Percentiles rank a stretch among this genome's conserved stretches.
phyloP scores from a whole-genome alignment of 345 rosid genomes.

The Draba incana region DNA sequence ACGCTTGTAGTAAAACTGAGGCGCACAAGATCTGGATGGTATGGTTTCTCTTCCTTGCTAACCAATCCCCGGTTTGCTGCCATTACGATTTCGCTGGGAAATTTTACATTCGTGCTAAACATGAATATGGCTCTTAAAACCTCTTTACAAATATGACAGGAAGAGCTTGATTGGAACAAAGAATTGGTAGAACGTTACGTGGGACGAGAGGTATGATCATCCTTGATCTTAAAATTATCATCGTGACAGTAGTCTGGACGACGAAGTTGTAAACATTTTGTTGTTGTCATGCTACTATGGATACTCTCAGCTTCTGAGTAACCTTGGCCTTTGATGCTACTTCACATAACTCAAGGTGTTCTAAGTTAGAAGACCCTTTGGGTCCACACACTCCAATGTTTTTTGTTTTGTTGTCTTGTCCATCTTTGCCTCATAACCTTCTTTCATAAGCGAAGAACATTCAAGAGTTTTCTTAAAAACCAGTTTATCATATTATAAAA shows the following conservation, averaged over 20 bases:
- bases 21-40: constrained; percentile 61
- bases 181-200: constrained; percentile 62
- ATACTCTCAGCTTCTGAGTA: constrained; percentile 49
- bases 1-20: constrained; percentile 34
- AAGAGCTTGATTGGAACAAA: constrained; percentile 85
- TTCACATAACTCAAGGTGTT: neutral
- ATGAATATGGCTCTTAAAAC: constrained; percentile 7
- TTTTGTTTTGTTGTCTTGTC: neutral
- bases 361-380: neutral
- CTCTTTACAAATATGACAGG: constrained; percentile 51
- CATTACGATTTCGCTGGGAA: neutral
- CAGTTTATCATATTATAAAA: too few relatives aligned
- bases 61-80: neutral
- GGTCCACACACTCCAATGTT: neutral
- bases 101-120: constrained; percentile 13
- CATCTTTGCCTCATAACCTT: neutral
- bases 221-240: too few relatives aligned
- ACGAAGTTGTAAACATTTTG: too few relatives aligned
- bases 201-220: constrained; percentile 77
- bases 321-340: constrained; percentile 52
- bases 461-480: too few relatives aligned
- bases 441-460: too few relatives aligned
- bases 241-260: too few relatives aligned
- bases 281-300: too few relatives aligned
- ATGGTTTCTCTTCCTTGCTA: constrained; percentile 20